Evolutionary conservation across 129 eudicot species (phyloP).

Genomic region (Oenanthe sinensis): DNA sequence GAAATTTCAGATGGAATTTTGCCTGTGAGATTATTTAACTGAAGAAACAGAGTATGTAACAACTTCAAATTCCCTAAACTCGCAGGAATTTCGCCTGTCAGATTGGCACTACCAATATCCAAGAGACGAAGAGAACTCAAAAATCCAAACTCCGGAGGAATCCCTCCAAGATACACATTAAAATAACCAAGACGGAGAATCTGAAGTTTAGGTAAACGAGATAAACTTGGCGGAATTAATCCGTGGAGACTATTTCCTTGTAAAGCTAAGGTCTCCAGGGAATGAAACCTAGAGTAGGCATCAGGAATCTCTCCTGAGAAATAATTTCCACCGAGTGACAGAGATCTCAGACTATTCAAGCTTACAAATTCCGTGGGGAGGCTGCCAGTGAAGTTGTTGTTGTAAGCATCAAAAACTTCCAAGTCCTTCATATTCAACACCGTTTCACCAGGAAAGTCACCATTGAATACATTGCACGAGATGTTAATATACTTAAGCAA

Average conservation of each 20-base stretch:
- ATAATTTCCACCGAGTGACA: conserved; percentile 66
- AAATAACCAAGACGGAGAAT: conserved; percentile 44
- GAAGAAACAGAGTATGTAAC: conserved; percentile 60
- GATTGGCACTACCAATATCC: conserved; percentile 44
- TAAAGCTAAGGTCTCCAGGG: conserved; percentile 32
- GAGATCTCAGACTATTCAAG: conserved; percentile 24
- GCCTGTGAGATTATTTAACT: conserved; percentile 54
- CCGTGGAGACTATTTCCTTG: conserved; percentile 62
- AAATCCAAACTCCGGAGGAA: conserved; percentile 71
- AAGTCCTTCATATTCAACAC: conserved; percentile 33
- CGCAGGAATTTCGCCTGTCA: conserved; percentile 71
- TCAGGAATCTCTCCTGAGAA: conserved; percentile 75
- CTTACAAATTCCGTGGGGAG: conserved; percentile 55
- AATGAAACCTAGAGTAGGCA: conserved; percentile 33
- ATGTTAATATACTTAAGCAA: conserved; percentile 43
- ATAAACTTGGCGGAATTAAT: conserved; percentile 49
- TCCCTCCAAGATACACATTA: conserved; percentile 59
- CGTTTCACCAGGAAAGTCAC: conserved; percentile 40
- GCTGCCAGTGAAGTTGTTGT: conserved; percentile 56
- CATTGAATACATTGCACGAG: conserved; percentile 34
- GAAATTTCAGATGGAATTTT: conserved; percentile 55
- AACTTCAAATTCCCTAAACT: conserved; percentile 43
- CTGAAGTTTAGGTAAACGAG: conserved; percentile 31
- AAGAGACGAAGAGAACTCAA: conserved; percentile 32
- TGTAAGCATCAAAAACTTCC: conserved; percentile 52